Conservation (phyloP, 2,329 filamentous ascomycete species). For the Dichotomopilus funicola region DNA sequence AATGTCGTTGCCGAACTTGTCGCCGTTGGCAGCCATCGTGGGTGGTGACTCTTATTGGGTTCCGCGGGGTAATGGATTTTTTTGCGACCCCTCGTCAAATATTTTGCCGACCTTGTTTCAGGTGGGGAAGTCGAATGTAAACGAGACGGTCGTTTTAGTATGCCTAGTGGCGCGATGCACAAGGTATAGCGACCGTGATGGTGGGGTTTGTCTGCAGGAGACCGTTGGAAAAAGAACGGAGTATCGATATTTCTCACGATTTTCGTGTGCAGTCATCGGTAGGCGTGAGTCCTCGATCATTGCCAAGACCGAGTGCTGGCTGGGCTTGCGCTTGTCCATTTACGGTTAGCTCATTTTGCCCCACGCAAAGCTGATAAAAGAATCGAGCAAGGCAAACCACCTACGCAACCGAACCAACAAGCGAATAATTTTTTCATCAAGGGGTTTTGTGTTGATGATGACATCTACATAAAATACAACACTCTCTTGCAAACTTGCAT, state of each 20-base stretch:
- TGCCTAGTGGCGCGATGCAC: not conserved
- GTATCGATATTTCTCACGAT: slow-evolving; percentile 19
- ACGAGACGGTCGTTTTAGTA: not conserved
- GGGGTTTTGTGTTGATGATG: no score
- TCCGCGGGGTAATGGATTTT: slow-evolving; percentile 25
- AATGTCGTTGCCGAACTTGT: slow-evolving; percentile 64
- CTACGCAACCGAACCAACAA: not conserved
- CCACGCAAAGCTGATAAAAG: slow-evolving; percentile 15
- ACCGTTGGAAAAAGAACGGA: slow-evolving; percentile 9
- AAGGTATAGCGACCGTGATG: slow-evolving; percentile 1
- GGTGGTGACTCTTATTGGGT: slow-evolving; percentile 8
- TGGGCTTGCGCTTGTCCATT: not conserved
- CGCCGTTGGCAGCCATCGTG: slow-evolving; percentile 50
- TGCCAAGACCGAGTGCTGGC: slow-evolving; percentile 5
- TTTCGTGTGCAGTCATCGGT: slow-evolving; percentile 23
- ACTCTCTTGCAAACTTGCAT: no score
- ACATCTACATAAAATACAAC: no score
- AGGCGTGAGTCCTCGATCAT: slow-evolving; percentile 8
- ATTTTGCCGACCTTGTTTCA: not conserved
- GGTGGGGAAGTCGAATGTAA: not conserved
- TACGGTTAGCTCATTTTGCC: slow-evolving; percentile 10
- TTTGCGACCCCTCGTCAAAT: slow-evolving; percentile 10
- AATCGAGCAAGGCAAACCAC: slow-evolving; percentile 8
- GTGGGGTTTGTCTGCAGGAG: slow-evolving; percentile 6
- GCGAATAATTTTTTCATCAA: no score